Evolutionary conservation across 495 filamentous ascomycete species (phyloP).

Genomic region (Filosporella fistucella): DNA sequence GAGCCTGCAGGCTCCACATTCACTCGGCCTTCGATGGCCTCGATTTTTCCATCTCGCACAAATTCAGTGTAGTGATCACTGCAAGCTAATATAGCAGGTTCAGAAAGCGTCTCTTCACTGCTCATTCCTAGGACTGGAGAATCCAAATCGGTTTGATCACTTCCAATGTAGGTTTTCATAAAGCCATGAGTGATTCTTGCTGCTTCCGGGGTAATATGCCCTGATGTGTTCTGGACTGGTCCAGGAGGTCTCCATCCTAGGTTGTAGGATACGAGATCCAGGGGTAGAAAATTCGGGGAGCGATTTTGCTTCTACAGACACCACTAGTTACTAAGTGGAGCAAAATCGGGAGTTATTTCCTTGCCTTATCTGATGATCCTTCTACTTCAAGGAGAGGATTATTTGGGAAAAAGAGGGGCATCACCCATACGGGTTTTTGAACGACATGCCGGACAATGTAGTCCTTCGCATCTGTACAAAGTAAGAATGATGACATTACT

Average conservation of each 20-base stretch:
- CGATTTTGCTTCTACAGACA: constrained; percentile 24
- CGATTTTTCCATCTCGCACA: constrained; percentile 61
- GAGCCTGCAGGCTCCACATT: constrained; percentile 9
- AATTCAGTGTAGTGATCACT: constrained; percentile 69
- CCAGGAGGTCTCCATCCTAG: constrained; percentile 51
- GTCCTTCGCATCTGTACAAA: constrained; percentile 23
- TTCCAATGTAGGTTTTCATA: constrained; percentile 52
- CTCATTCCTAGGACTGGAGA: constrained; percentile 4
- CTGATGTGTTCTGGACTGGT: constrained; percentile 52
- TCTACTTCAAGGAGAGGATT: constrained; percentile 19
- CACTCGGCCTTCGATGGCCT: constrained; percentile 37
- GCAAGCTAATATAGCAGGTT: constrained; percentile 56
- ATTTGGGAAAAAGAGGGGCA: constrained; percentile 59
- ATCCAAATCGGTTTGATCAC: constrained; percentile 53
- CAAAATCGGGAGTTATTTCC: no score
- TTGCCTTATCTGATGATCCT: neutral
- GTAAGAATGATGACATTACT: no score
- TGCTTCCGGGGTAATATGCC: constrained; percentile 50
- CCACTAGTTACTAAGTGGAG: constrained; percentile 27
- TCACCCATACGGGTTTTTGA: constrained; percentile 65
- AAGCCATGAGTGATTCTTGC: constrained; percentile 46
- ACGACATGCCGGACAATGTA: constrained; percentile 51
- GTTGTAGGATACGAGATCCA: constrained; percentile 77
- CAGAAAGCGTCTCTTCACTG: constrained; percentile 23
- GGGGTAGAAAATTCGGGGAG: constrained; percentile 59